Conservation (phyloP, 2,329 filamentous ascomycete genomes). For the Trichoderma citrinoviride region DNA sequence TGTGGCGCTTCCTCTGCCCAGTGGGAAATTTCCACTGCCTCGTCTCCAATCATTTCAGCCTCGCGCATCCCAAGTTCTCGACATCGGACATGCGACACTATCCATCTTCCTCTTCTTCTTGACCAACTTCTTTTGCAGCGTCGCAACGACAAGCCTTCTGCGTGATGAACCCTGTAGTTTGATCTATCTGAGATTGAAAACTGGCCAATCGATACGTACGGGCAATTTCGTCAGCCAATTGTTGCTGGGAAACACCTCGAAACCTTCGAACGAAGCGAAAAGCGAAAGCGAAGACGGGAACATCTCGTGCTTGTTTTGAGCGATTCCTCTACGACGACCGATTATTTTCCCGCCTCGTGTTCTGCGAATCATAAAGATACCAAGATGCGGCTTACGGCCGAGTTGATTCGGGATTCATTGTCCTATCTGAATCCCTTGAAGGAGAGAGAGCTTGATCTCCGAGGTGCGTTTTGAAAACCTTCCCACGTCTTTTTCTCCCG, state of each 20-base stretch:
- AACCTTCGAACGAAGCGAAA: neutral
- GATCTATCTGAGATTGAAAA: neutral
- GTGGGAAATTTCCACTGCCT: conserved; percentile 37
- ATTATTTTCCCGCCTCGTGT: neutral
- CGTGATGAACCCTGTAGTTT: neutral
- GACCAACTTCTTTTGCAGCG: neutral
- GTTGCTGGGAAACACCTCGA: neutral
- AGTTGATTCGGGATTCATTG: conserved; percentile 89
- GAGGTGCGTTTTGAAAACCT: conserved; percentile 77
- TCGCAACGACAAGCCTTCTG: no score
- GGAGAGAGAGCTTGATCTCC: conserved; percentile 97
- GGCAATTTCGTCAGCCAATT: neutral
- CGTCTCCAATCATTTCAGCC: conserved; percentile 32
- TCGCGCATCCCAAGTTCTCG: conserved; percentile 23
- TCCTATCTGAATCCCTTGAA: conserved; percentile 98
- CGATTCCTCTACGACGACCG: no score
- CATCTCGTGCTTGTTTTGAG: no score
- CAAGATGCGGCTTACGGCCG: conserved; percentile 89
- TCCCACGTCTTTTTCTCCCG: no score
- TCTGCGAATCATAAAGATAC: conserved; percentile 9
- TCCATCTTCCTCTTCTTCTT: neutral
- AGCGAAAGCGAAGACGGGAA: no score
- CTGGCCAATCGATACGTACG: neutral
- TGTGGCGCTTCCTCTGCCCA: conserved; percentile 18
- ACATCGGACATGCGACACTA: conserved; percentile 13